Percentiles rank a stretch among this genome's conserved stretches.
These are phyloP conservation scores for Volvox africanus DNA, from an alignment of 139 green algal species.

Conservation along the genomic window DNA sequence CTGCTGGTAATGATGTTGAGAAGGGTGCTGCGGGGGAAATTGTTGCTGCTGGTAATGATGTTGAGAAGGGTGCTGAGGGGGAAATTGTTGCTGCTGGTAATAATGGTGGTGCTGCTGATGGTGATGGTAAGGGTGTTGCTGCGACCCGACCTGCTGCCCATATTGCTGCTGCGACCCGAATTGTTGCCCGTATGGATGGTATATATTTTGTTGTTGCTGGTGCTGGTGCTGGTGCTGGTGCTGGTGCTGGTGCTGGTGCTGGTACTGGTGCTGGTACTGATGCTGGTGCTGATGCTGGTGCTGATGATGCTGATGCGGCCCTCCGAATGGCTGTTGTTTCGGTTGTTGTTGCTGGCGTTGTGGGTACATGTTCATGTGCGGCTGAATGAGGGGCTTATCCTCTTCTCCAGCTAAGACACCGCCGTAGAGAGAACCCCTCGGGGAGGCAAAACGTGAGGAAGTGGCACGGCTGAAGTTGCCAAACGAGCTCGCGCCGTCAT, in stretches of 20 bases:
- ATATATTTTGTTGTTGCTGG: neutral
- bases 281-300: neutral
- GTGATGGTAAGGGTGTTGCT: neutral
- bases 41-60: neutral
- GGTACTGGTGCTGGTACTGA: neutral
- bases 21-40: neutral
- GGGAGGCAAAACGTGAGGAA: neutral
- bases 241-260: too few relatives aligned
- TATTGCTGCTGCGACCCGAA: neutral
- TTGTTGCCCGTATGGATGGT: neutral
- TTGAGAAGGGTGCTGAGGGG: neutral
- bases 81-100: neutral
- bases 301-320: neutral
- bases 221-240: neutral
- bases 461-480: neutral
- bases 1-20: neutral
- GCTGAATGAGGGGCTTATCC: neutral
- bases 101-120: neutral
- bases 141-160: neutral
- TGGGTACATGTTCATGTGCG: neutral
- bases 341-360: neutral
- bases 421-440: neutral
- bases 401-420: neutral
- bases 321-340: neutral
- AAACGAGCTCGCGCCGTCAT: neutral